Evolutionary conservation across 2,329 filamentous ascomycete genomes (phyloP).

Genomic region (Colletotrichum cuscutae): DNA sequence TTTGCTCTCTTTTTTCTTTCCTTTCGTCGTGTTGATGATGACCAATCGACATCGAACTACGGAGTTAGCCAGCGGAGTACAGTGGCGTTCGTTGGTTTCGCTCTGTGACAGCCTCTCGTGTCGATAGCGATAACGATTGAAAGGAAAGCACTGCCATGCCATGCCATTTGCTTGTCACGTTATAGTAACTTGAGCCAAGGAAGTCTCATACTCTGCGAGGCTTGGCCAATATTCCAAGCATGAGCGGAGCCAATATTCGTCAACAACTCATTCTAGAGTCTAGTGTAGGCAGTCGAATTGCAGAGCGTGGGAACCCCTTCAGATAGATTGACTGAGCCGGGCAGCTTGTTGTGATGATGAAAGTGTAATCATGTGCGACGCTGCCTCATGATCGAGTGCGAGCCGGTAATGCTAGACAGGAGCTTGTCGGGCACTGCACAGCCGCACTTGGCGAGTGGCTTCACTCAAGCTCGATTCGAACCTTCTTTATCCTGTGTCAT

Average conservation of each 20-base stretch:
- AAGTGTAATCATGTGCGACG: not conserved
- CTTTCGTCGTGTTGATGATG: not conserved
- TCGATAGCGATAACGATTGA: not conserved
- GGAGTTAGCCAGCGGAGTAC: not conserved
- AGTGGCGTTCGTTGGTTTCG: not conserved
- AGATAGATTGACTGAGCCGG: not conserved
- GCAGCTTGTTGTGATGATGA: not conserved
- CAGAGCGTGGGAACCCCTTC: not conserved
- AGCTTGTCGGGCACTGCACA: slow-evolving; percentile 14
- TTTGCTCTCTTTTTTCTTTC: not conserved
- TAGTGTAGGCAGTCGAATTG: not conserved
- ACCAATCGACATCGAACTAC: not conserved
- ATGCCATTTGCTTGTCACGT: not conserved
- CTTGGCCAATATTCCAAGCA: not conserved
- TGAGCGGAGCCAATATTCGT: not conserved
- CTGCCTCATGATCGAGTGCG: not conserved
- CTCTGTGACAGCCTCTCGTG: not conserved
- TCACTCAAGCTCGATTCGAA: not conserved
- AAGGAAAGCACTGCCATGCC: not conserved
- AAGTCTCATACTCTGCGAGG: not conserved
- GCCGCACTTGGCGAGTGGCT: slow-evolving; percentile 19
- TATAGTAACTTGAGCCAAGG: not conserved
- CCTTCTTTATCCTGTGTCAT: not conserved
- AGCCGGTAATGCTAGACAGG: not conserved
- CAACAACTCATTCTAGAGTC: not conserved